phyloP scores from a whole-genome alignment of 768 basidiomycete species.

The Tephrocybe rancida region DNA sequence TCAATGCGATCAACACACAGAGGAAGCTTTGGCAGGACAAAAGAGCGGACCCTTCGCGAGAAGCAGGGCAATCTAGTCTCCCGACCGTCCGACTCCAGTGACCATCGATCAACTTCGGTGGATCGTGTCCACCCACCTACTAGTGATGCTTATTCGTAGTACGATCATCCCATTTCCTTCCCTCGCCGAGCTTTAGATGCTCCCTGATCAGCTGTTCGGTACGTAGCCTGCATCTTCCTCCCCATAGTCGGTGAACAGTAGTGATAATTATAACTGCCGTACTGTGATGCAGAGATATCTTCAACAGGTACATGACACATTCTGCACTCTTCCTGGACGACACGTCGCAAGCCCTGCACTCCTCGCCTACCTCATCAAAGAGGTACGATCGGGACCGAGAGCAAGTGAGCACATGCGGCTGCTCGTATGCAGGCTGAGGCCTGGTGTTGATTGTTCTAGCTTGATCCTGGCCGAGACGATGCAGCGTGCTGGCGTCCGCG shows the following conservation, averaged over 20 bases:
- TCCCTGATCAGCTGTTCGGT: constrained; percentile 60
- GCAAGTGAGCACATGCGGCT: constrained; percentile 87
- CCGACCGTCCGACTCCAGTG: too few species aligned
- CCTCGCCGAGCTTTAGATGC: constrained; percentile 55
- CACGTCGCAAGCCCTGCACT: constrained; percentile 35
- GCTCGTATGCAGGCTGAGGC: too few species aligned
- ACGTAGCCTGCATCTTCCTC: constrained; percentile 13
- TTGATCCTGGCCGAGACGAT: constrained; percentile 78
- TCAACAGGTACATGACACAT: constrained; percentile 48
- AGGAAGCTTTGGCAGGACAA: too few species aligned
- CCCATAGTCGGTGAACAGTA: too few species aligned
- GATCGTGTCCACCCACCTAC: too few species aligned
- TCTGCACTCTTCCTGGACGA: constrained; percentile 40
- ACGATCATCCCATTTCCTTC: constrained; percentile 60
- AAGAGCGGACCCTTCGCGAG: too few species aligned
- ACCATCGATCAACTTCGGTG: too few species aligned
- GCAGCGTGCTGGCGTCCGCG: constrained; percentile 71
- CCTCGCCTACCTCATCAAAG: constrained; percentile 22
- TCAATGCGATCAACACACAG: too few species aligned
- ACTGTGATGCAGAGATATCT: not conserved
- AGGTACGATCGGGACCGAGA: constrained; percentile 80
- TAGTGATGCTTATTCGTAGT: constrained; percentile 42
- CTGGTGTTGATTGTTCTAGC: constrained; percentile 36
- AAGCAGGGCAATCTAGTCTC: too few species aligned
- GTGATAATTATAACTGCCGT: not conserved